Evolutionary conservation across 2,329 filamentous ascomycete species (phyloP), one percentile per base, ranked within the genome.

Genomic region (Teratosphaeria nubilosa): DNA sequence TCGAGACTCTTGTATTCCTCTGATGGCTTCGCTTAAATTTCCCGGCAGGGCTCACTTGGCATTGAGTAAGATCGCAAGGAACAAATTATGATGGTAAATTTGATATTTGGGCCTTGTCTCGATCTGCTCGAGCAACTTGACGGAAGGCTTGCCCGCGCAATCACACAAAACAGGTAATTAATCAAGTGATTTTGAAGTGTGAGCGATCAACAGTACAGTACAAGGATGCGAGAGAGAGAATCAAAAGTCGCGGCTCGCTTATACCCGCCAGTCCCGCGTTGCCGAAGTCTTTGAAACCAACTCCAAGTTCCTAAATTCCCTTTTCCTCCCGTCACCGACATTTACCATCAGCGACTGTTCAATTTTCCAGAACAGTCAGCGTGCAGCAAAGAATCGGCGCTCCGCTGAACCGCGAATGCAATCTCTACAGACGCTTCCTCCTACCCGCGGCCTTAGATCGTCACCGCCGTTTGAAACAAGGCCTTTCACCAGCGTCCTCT

Each of bases 1-100:
- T 78, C 59, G 22, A 41, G 32, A 32, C 34, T 48, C 41, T 48
- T 48, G 41, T 48, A 16, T 10, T 22, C n/a, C n/a, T 20, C 9
- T 16, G 34, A 41, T 14, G 13, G 34, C 14, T n/a, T 41, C 34
- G 34, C 34, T 41, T 41, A 41, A 16, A 11, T 14, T 14, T 14
- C 34, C 20, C 41, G 22, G 41, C 41, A 48, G 41, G 16, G 5
- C 16, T 41, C 34, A 16, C 34, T 41, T 41, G 34, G 34, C 34
- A 41, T n/a, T 41, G 34, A 16, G 13, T 1, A 2, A 41, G 5
- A 1, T 41, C 5, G 34, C 34, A 3, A 16, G 34, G 16, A 41
- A n/a, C 13, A 1, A 16, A 14, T 14, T 41, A 16, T 41, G 34
- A 41, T 41, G 34, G 16, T 41, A 5, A 5, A 1, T n/a, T 1